These are phyloP conservation scores for Cladobotryum mycophilum DNA, from an alignment of 2,329 filamentous ascomycete species.

Conservation along the genomic window DNA sequence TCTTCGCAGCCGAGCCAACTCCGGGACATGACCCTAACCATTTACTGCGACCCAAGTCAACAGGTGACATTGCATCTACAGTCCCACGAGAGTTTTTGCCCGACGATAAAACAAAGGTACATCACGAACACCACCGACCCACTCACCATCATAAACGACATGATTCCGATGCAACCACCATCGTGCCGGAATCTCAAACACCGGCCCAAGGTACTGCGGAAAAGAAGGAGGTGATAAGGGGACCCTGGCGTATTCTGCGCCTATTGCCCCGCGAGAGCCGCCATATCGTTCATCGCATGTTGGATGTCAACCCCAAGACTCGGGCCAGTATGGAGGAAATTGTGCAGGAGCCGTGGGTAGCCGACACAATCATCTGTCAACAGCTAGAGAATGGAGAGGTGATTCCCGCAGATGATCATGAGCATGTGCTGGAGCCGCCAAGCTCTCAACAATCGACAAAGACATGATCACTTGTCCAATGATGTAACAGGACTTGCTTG, in stretches of 20 bases:
- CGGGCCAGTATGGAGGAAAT: conserved; percentile 83
- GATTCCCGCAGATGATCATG: conserved; percentile 68
- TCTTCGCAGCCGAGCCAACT: conserved; percentile 82
- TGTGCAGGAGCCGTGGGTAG: conserved; percentile 84
- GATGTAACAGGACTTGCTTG: not conserved
- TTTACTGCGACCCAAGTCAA: conserved; percentile 41
- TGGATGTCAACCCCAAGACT: conserved; percentile 78
- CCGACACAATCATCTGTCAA: conserved; percentile 73
- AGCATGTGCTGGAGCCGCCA: conserved; percentile 76
- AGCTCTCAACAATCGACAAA: conserved; percentile 31
- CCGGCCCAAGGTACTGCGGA: conserved; percentile 27
- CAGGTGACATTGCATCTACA: conserved; percentile 36
- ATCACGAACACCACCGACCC: conserved; percentile 15
- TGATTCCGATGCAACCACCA: conserved; percentile 12
- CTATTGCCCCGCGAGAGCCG: conserved; percentile 83
- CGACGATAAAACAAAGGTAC: conserved; percentile 22
- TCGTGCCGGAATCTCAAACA: conserved; percentile 5
- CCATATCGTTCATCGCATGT: conserved; percentile 86
- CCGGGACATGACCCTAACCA: conserved; percentile 59
- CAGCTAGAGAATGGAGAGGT: conserved; percentile 67
- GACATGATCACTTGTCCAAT: not conserved
- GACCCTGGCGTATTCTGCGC: conserved; percentile 83
- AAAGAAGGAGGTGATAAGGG: conserved; percentile 76
- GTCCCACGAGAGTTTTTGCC: conserved; percentile 33
- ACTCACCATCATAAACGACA: conserved; percentile 17